Evolutionary conservation across 495 filamentous ascomycete genomes (phyloP).

Genomic region (Neurospora cerealis): DNA sequence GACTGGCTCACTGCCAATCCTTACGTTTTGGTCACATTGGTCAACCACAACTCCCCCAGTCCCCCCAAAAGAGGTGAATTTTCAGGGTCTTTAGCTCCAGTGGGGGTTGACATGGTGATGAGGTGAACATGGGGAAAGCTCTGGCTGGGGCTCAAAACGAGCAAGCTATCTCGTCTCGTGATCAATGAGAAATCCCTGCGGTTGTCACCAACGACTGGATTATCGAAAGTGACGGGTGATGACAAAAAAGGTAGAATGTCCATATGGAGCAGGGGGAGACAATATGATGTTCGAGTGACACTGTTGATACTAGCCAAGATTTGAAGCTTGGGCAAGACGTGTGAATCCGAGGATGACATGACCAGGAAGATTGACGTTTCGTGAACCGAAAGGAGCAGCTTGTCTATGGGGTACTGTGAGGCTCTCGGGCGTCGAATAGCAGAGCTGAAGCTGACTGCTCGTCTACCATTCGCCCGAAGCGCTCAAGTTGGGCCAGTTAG

Average conservation of each 20-base stretch:
- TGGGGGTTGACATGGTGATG: neutral
- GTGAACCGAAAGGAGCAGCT: neutral
- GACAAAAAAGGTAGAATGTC: neutral
- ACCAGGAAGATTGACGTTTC: neutral
- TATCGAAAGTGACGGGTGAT: neutral
- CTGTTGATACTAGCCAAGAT: neutral
- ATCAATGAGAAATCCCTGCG: neutral
- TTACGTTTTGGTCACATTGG: neutral
- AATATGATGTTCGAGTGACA: neutral
- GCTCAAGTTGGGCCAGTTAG: neutral
- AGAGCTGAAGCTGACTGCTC: neutral
- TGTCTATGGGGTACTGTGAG: neutral
- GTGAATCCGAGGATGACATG: neutral
- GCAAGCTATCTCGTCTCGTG: neutral
- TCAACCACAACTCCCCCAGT: neutral
- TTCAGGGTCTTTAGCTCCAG: neutral
- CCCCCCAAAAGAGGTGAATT: neutral
- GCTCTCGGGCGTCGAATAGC: neutral
- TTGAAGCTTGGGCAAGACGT: neutral
- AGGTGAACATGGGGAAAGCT: neutral
- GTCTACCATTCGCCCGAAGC: neutral
- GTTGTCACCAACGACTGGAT: neutral
- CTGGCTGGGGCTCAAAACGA: neutral
- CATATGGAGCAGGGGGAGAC: neutral
- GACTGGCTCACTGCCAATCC: neutral